Evolutionary conservation across 2,329 filamentous ascomycete species (phyloP).

Genomic region (Fusarium luffae): DNA sequence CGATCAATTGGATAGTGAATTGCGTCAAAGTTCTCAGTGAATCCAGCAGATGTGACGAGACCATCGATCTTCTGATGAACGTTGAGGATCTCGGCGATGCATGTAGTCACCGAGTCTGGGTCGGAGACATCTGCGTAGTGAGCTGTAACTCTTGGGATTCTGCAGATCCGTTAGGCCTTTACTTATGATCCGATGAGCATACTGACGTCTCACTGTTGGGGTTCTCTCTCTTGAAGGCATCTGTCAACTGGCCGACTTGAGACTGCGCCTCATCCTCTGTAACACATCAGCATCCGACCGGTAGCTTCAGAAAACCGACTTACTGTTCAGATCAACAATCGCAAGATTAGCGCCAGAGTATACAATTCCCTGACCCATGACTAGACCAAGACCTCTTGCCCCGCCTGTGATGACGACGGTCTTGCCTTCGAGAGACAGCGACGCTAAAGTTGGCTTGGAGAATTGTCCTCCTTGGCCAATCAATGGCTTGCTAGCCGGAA

Average conservation of each 20-base stretch:
- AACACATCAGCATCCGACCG: constrained; percentile 3
- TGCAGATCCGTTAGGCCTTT: constrained; percentile 45
- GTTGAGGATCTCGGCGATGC: constrained; percentile 68
- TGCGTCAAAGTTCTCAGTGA: constrained; percentile 94
- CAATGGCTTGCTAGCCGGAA: constrained; percentile 76
- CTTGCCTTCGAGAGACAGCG: constrained; percentile 86
- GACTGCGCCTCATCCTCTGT: constrained; percentile 83
- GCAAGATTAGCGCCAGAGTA: constrained; percentile 88
- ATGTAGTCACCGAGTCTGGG: constrained; percentile 78
- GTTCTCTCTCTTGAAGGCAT: constrained; percentile 81
- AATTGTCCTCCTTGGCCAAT: constrained; percentile 81
- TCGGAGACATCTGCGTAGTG: constrained; percentile 92
- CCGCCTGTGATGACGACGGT: constrained; percentile 90
- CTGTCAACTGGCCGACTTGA: constrained; percentile 77
- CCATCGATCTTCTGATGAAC: constrained; percentile 84
- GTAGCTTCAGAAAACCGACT: constrained; percentile 46
- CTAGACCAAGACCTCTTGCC: constrained; percentile 86
- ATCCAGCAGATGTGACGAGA: constrained; percentile 94
- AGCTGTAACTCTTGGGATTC: constrained; percentile 83
- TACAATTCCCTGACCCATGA: constrained; percentile 92
- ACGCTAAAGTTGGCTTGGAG: constrained; percentile 83
- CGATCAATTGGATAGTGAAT: constrained; percentile 90
- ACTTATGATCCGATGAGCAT: fast-evolving
- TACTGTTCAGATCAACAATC: constrained; percentile 92
- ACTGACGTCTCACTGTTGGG: constrained; percentile 74